phyloP scores from a whole-genome alignment of 352 stramenopile genomes.

The Globisporangium heterothallicum region DNA sequence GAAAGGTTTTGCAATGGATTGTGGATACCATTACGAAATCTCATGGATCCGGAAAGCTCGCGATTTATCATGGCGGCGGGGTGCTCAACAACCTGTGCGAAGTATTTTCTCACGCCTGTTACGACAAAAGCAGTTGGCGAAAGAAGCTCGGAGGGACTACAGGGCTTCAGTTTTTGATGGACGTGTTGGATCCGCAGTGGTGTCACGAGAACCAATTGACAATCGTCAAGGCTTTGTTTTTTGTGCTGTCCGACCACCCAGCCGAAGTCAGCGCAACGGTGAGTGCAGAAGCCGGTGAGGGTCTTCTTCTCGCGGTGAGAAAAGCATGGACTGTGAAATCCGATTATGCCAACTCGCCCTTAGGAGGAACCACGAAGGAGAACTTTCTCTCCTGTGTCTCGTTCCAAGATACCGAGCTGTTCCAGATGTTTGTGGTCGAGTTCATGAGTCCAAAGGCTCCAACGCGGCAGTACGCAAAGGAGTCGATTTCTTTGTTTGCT shows the following conservation, averaged over 20 bases:
- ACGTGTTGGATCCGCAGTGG: constrained; percentile 63
- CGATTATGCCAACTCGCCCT: constrained; percentile 30
- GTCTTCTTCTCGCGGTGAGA: constrained; percentile 48
- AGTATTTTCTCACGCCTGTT: constrained; percentile 80
- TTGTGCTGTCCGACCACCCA: constrained; percentile 83
- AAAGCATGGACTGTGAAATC: constrained; percentile 47
- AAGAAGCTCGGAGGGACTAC: constrained; percentile 76
- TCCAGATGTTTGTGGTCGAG: constrained; percentile 86
- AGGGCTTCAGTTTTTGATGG: constrained; percentile 62
- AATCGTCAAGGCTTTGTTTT: constrained; percentile 83
- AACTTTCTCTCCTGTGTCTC: constrained; percentile 65
- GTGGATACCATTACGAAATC: constrained; percentile 37
- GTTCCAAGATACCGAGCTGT: constrained; percentile 82
- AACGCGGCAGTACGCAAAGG: constrained; percentile 64
- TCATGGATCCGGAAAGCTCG: constrained; percentile 29
- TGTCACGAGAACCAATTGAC: constrained; percentile 84
- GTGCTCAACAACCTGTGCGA: constrained; percentile 78
- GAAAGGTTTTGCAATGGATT: constrained; percentile 41
- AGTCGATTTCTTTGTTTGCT: constrained; percentile 60
- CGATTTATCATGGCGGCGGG: constrained; percentile 52
- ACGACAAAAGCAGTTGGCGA: constrained; percentile 83
- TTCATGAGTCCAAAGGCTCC: constrained; percentile 72
- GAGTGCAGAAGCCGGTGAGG: constrained; percentile 59
- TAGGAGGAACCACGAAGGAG: constrained; percentile 38
- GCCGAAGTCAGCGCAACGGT: constrained; percentile 79